Conservation (phyloP, 2,329 filamentous ascomycete species). For the Colletotrichum tanaceti region DNA sequence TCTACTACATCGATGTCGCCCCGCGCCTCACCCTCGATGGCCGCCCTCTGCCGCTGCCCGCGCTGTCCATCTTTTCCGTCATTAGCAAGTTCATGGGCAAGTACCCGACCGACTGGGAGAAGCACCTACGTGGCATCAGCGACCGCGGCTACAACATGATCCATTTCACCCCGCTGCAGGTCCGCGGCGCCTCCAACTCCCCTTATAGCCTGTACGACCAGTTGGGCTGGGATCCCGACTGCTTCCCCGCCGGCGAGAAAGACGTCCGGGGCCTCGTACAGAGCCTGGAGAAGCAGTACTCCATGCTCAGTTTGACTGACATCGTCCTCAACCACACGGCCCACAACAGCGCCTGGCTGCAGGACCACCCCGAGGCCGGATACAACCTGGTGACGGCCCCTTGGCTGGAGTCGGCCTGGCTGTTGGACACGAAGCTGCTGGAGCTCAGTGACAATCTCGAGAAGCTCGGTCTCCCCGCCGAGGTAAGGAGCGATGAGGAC, state of each 20-base stretch:
- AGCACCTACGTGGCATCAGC: constrained; percentile 87
- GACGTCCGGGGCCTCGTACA: constrained; percentile 82
- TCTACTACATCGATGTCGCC: constrained; percentile 94
- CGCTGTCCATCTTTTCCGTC: constrained; percentile 90
- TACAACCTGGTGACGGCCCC: constrained; percentile 95
- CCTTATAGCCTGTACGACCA: constrained; percentile 98
- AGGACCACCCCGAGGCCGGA: constrained; percentile 93
- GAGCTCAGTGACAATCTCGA: constrained; percentile 82
- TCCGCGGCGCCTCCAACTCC: constrained; percentile 90
- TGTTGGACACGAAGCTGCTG: constrained; percentile 72
- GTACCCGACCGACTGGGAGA: constrained; percentile 90
- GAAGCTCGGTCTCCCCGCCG: constrained; percentile 78
- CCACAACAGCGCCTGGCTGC: constrained; percentile 92
- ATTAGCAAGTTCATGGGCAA: constrained; percentile 99
- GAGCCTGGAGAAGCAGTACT: constrained; percentile 86
- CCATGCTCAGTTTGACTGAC: constrained; percentile 89
- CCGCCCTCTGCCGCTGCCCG: constrained; percentile 81
- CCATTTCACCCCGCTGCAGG: constrained; percentile 94
- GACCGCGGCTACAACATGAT: constrained; percentile 98
- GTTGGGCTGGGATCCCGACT: constrained; percentile 81
- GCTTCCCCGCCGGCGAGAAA: constrained; percentile 86
- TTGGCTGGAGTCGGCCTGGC: constrained; percentile 73
- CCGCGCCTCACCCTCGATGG: constrained; percentile 82
- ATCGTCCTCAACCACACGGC: constrained; percentile 99
- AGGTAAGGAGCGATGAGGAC: constrained; percentile 77